Evolutionary conservation across 1,284 basidiomycete genomes (phyloP).

Genomic region (Austroboletus olivaceoglutinosus): DNA sequence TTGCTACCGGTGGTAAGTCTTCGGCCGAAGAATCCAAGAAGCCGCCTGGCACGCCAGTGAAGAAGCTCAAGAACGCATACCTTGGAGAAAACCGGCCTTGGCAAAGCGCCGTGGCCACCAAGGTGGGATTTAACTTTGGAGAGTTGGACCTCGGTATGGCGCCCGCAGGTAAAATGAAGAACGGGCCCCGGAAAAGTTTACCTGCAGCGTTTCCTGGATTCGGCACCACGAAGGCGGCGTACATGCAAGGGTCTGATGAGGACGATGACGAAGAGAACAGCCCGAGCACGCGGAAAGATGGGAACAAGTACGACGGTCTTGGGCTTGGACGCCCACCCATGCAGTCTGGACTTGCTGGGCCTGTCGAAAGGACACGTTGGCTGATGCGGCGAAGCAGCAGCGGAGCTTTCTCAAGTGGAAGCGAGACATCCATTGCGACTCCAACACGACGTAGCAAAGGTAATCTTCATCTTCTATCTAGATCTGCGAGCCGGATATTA

Average conservation of each 20-base stretch:
- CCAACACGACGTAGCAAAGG: conserved; percentile 52
- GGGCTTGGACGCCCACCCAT: conserved; percentile 60
- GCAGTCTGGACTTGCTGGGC: conserved; percentile 33
- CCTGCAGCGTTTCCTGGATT: conserved; percentile 61
- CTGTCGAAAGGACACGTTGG: conserved; percentile 50
- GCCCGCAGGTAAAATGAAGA: conserved; percentile 40
- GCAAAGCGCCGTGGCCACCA: conserved; percentile 73
- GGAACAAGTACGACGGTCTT: conserved; percentile 56
- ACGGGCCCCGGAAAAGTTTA: conserved; percentile 65
- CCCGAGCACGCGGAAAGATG: conserved; percentile 47
- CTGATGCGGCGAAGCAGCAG: conserved; percentile 73
- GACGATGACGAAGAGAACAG: conserved; percentile 47
- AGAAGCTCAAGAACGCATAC: conserved; percentile 61
- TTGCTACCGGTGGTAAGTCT: conserved; percentile 56
- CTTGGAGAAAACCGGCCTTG: conserved; percentile 62
- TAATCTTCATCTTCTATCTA: conserved; percentile 34
- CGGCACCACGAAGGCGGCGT: conserved; percentile 24
- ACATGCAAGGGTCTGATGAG: conserved; percentile 33
- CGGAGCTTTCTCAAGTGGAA: conserved; percentile 71
- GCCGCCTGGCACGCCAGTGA: conserved; percentile 76
- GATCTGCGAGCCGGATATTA: conserved; percentile 7
- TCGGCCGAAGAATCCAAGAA: conserved; percentile 52
- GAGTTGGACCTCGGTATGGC: conserved; percentile 40
- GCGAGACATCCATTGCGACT: conserved; percentile 63
- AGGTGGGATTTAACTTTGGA: conserved; percentile 58